Conservation (phyloP, 768 basidiomycete species). For the Sutorius australiensis region DNA sequence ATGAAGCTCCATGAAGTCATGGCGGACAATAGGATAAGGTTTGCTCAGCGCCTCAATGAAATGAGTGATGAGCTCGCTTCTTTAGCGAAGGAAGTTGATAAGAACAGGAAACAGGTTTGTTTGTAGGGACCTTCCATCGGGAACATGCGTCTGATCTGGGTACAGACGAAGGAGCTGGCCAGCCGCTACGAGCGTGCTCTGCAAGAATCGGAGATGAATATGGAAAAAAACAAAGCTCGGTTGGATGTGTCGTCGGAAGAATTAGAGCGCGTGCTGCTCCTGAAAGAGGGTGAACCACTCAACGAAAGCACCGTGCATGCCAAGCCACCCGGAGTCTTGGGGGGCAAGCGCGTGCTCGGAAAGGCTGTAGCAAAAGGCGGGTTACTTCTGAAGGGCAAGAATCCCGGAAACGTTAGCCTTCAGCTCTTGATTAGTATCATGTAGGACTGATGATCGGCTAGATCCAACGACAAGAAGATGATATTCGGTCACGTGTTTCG, state of each 20-base stretch:
- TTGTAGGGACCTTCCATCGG: background rate
- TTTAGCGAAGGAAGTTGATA: slow-evolving; percentile 89
- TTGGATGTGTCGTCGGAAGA: slow-evolving; percentile 92
- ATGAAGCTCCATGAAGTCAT: slow-evolving; percentile 87
- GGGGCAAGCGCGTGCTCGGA: slow-evolving; percentile 79
- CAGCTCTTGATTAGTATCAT: slow-evolving; percentile 5
- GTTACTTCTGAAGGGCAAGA: slow-evolving; percentile 85
- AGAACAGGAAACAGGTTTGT: slow-evolving; percentile 81
- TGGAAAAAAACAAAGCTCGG: slow-evolving; percentile 85
- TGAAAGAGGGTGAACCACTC: slow-evolving; percentile 92
- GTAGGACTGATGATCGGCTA: slow-evolving; percentile 27
- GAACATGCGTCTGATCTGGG: slow-evolving; percentile 4
- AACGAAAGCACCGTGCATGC: slow-evolving; percentile 75
- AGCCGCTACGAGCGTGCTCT: slow-evolving; percentile 82
- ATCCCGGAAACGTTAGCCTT: slow-evolving; percentile 70
- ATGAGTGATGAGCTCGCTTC: slow-evolving; percentile 93
- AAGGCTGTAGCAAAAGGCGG: slow-evolving; percentile 93
- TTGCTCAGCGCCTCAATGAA: slow-evolving; percentile 84
- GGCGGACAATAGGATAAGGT: slow-evolving; percentile 84
- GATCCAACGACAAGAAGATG: slow-evolving; percentile 93
- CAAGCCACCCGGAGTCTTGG: slow-evolving; percentile 52
- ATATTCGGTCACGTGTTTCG: slow-evolving; percentile 83
- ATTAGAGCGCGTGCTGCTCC: slow-evolving; percentile 83
- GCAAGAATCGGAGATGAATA: slow-evolving; percentile 79
- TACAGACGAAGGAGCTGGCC: slow-evolving; percentile 89